These are phyloP conservation scores for Neofusicoccum sp. DNA, from an alignment of 2,329 filamentous ascomycete genomes.

Conservation along the genomic window DNA sequence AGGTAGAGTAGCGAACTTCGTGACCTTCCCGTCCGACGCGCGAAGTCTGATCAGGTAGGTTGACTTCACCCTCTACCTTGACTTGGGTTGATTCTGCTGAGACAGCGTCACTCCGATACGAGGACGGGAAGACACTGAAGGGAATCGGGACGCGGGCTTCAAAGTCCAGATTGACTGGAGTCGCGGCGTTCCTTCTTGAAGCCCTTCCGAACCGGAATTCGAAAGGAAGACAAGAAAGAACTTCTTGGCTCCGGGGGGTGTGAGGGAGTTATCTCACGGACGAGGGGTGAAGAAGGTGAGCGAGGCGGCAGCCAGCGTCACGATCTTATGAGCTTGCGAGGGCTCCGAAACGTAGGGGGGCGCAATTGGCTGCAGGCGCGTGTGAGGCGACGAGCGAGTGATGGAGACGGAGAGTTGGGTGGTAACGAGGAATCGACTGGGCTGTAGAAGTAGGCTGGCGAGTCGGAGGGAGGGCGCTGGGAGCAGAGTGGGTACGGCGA, in stretches of 20 bases:
- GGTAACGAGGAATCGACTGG: slow-evolving; percentile 30
- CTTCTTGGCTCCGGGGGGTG: slow-evolving; percentile 46
- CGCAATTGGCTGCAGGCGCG: slow-evolving; percentile 43
- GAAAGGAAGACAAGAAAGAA: slow-evolving; percentile 70
- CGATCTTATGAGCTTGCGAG: slow-evolving; percentile 28
- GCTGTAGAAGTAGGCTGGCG: slow-evolving; percentile 36
- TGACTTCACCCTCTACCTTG: slow-evolving; percentile 89
- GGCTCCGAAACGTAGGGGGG: slow-evolving; percentile 29
- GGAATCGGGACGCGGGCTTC: slow-evolving; percentile 98
- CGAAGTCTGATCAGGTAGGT: slow-evolving; percentile 70
- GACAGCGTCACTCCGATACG: slow-evolving; percentile 78
- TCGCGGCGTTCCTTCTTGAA: slow-evolving; percentile 73
- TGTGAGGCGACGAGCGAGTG: slow-evolving; percentile 37
- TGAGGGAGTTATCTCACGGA: slow-evolving; percentile 25
- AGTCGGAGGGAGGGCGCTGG: slow-evolving; percentile 29
- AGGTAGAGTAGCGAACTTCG: slow-evolving; percentile 68
- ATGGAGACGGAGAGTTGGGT: slow-evolving; percentile 32
- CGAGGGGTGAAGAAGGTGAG: slow-evolving; percentile 12
- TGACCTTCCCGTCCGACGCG: slow-evolving; percentile 98
- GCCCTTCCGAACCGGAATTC: slow-evolving; percentile 59
- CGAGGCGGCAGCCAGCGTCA: slow-evolving; percentile 34
- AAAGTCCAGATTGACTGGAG: slow-evolving; percentile 99
- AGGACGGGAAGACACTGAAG: slow-evolving; percentile 99
- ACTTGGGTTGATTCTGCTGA: slow-evolving; percentile 65
- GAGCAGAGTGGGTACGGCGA: slow-evolving; percentile 17